Base-by-base conservation (phyloP, 345 rosid species). In the Hibiscus mutabilis region DNA sequence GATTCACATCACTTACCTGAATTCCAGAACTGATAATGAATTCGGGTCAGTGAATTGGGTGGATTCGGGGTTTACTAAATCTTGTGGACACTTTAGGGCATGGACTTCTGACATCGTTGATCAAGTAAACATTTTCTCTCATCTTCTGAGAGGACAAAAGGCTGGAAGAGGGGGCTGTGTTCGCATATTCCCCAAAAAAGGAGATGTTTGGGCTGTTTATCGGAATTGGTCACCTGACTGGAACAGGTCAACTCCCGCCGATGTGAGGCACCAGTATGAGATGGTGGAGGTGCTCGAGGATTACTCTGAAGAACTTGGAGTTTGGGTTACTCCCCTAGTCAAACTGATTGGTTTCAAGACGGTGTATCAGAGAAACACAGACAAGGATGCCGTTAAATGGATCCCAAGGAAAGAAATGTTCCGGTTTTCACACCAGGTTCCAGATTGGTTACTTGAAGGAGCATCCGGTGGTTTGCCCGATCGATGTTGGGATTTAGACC, bases 11-110 rank as follows among this genome's bases (percentile, higher is more conserved):
- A 79, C 88, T 69, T 92, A 92, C 87, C 83, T 95, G 79, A 89
- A 87, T 82, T 92, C 97, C 19, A 95, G 87, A 82, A 89, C 97
- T 1, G 53, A 47, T 47, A 47, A 47, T 47, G 53, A 47, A 47
- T 47, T 47, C 18, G 18, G 53, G 53, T 47, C 53, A 15, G 53
- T 14, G 53, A 13, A 47, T 47, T 47, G 53, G 53, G 53, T 47
- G 53, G 53, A 47, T 14, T 47, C 53, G 2, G 53, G 53, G 53
- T 47, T 47, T 14, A 47, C 53, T 47, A 47, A 47, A 13, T 95
- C 99, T 21, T 95, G 99, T 53, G 99, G 99, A 55, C 93, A 90
- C 83, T 95, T 95, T 80, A 90, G 99, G 84, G 93, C 97, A 18
- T 77, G 77, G 63, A 90, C 76, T 81, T 79, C 96, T 60, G 99